phyloP scores from a whole-genome alignment of 1,284 basidiomycete genomes.

The Gomphus sp. region DNA sequence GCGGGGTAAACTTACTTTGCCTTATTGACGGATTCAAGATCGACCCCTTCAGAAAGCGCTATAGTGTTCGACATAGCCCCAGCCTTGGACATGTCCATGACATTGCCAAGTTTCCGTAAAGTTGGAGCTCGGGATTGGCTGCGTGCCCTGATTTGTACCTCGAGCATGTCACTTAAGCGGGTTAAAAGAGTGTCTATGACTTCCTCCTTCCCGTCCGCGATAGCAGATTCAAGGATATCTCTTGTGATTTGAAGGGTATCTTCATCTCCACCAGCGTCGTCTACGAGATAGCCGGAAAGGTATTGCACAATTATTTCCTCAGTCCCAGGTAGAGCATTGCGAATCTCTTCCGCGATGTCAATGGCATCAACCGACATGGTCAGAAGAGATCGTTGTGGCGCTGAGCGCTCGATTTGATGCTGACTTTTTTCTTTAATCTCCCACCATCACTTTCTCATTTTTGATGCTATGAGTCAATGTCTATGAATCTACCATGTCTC shows the following conservation, averaged over 20 bases:
- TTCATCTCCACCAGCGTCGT: slow-evolving; percentile 89
- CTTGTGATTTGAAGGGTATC: slow-evolving; percentile 76
- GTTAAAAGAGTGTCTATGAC: slow-evolving; percentile 52
- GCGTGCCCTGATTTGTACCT: slow-evolving; percentile 51
- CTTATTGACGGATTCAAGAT: slow-evolving; percentile 91
- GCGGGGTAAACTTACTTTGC: slow-evolving; percentile 60
- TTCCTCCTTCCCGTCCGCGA: slow-evolving; percentile 46
- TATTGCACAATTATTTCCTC: slow-evolving; percentile 93
- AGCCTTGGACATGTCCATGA: slow-evolving; percentile 88
- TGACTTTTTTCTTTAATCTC: no score
- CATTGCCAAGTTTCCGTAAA: slow-evolving; percentile 80
- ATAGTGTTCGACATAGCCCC: slow-evolving; percentile 80
- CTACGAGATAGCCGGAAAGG: slow-evolving; percentile 84
- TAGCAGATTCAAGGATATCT: slow-evolving; percentile 60
- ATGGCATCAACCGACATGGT: slow-evolving; percentile 20
- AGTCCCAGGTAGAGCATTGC: slow-evolving; percentile 73
- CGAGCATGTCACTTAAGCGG: slow-evolving; percentile 54
- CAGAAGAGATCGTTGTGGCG: not conserved
- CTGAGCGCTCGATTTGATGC: not conserved
- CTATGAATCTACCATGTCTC: no score
- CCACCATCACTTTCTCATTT: no score
- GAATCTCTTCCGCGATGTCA: slow-evolving; percentile 73
- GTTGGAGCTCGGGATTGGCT: slow-evolving; percentile 41
- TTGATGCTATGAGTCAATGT: no score
- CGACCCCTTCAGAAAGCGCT: slow-evolving; percentile 78